phyloP scores from a whole-genome alignment of 1,284 basidiomycete species.

The Phylloboletellus chloephorus region DNA sequence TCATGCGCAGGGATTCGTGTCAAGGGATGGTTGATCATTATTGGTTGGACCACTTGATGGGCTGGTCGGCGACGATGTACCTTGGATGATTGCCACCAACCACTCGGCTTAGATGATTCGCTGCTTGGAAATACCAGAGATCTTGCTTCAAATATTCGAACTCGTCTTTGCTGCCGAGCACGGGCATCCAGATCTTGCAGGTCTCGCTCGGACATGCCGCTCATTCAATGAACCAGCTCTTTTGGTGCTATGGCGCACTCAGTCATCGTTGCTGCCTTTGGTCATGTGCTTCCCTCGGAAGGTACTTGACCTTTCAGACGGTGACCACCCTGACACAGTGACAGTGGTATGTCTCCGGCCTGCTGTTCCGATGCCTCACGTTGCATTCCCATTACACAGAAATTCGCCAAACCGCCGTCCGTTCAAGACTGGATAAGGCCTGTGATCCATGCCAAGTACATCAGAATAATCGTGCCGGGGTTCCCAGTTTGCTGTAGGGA shows the following conservation, averaged over 20 bases:
- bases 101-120: conserved; percentile 2
- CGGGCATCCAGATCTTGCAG: conserved; percentile 14
- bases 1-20: too few species aligned
- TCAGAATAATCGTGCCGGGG: conserved; percentile 18
- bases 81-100: too few species aligned
- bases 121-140: conserved; percentile 21
- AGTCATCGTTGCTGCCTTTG: conserved; percentile 20
- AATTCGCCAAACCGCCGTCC: conserved; percentile 14
- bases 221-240: conserved; percentile 18
- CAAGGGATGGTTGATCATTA: too few species aligned
- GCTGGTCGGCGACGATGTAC: too few species aligned
- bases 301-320: conserved; percentile 18
- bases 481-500: conserved; percentile 12
- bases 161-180: conserved; percentile 10
- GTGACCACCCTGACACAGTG: conserved; percentile 20
- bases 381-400: conserved; percentile 9
- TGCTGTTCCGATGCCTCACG: neutral
- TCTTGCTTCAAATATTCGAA: conserved; percentile 18
- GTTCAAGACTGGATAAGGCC: conserved; percentile 17
- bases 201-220: conserved; percentile 20
- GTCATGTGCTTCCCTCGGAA: conserved; percentile 18
- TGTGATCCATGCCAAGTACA: conserved; percentile 19
- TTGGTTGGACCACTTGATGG: too few species aligned
- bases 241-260: conserved; percentile 22
- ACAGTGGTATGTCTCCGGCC: conserved; percentile 13